phyloP scores from a whole-genome alignment of 371 early-diverging fungal genomes.

The Circinella minor region DNA sequence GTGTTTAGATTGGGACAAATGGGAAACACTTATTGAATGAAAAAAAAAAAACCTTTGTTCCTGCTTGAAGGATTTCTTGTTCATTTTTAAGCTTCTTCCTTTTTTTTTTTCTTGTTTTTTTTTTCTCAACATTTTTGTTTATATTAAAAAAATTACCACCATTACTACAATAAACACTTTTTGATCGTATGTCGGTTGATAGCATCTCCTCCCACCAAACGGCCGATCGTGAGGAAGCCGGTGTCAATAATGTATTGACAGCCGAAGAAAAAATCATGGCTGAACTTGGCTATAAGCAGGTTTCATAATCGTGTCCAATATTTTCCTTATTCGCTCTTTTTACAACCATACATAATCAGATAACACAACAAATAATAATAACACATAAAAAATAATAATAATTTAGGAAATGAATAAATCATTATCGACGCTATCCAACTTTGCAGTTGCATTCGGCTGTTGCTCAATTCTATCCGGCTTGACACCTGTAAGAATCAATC shows the following conservation, averaged over 20 bases:
- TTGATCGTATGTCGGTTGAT: background rate
- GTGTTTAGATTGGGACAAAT: background rate
- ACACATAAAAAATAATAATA: background rate
- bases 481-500: constrained; percentile 45
- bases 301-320: constrained; percentile 7
- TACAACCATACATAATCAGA: too few relatives aligned
- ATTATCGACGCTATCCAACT: constrained; percentile 43
- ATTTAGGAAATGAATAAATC: constrained; percentile 68
- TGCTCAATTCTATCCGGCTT: constrained; percentile 66
- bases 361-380: too few relatives aligned
- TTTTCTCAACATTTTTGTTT: background rate
- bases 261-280: constrained; percentile 55
- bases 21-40: background rate
- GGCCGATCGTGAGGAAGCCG: background rate
- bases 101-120: background rate
- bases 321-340: background rate
- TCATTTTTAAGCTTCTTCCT: constrained; percentile 3
- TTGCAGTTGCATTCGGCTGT: constrained; percentile 66
- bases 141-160: background rate
- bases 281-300: constrained; percentile 66
- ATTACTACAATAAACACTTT: too few relatives aligned
- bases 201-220: background rate
- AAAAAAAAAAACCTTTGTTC: background rate
- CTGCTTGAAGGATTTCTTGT: background rate
- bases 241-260: constrained; percentile 9